Base-by-base conservation (phyloP, 2,329 filamentous ascomycete genomes). In the Aspergillus spinulosporus region DNA sequence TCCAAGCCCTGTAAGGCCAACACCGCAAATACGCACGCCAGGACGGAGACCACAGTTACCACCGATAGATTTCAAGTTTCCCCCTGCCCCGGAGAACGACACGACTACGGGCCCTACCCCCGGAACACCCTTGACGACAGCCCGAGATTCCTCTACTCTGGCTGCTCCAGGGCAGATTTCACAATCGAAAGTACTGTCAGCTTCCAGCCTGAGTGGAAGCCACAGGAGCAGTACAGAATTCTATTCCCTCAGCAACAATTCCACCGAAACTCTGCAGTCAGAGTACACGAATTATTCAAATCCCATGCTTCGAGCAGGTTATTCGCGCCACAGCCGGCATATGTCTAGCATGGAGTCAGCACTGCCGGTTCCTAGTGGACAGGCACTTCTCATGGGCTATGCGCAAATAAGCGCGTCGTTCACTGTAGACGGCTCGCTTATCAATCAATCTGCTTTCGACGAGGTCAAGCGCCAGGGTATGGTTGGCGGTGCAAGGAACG, bases 341-440 rank as follows among this genome's bases (percentile, higher is more conserved):
- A 69, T 73, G 51, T 83, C 82, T 43, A 76, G 72, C 56, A 62
- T 78, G 44, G 58, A 72, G 60, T 52, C 69, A 15, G 59, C 52
- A 45, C 60, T 57, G 9, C 66, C 59, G 29, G 31, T 59, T 5
- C 52, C 59, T 15, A 64, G 67, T 42, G 63, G 61, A 52, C 92
- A 97, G 70, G 87, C 88, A 1, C 77, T 99, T 52, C 95, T 99
- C 86, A 99, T 99, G 94, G 94, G 92, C 0, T 99, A 96, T 74
- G 93, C 90, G 2, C 94, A 99, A 66, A 85, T 97, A 2, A 89
- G 91, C 72, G 94, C 94, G 3, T 92, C 90, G 0, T 99, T 99
- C 65, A 91, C 87, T 0, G 77, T 99, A 5, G 94, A 99, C 68
- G 92, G 92, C 0, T 96, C 94, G 1, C 78, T 99, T 21, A 86